phyloP scores from a whole-genome alignment of 345 rosid genomes.

The Camelina hispida region DNA sequence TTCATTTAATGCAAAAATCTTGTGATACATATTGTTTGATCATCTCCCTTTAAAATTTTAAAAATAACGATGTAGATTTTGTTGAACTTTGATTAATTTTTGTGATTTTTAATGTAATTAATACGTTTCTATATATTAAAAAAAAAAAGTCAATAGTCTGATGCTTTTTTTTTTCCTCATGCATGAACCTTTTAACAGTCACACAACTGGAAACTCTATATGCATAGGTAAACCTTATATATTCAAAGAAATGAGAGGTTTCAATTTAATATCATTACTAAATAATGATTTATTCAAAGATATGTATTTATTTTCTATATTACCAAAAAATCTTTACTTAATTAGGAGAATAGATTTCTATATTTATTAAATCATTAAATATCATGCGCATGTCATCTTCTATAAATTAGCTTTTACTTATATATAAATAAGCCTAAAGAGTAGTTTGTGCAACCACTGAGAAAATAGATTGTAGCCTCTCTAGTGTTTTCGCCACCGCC shows the following conservation, averaged over 20 bases:
- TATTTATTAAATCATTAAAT: background rate
- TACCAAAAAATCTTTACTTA: constrained; percentile 28
- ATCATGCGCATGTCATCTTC: constrained; percentile 5
- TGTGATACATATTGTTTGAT: background rate
- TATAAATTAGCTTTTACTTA: constrained; percentile 18
- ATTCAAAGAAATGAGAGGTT: constrained; percentile 1
- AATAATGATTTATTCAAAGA: background rate
- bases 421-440: background rate
- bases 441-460: constrained; percentile 9
- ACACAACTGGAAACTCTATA: constrained; percentile 20
- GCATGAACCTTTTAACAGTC: background rate
- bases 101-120: background rate
- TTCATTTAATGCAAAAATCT: background rate
- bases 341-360: background rate
- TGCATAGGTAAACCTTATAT: background rate
- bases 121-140: background rate
- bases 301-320: background rate
- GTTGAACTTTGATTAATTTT: background rate
- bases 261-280: background rate
- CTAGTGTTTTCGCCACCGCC: background rate
- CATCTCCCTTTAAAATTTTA: background rate
- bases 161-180: background rate
- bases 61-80: no score
- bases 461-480: background rate
- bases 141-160: background rate